phyloP scores from a whole-genome alignment of 73 alveolate species.

The Tetrahymena elliotti region DNA sequence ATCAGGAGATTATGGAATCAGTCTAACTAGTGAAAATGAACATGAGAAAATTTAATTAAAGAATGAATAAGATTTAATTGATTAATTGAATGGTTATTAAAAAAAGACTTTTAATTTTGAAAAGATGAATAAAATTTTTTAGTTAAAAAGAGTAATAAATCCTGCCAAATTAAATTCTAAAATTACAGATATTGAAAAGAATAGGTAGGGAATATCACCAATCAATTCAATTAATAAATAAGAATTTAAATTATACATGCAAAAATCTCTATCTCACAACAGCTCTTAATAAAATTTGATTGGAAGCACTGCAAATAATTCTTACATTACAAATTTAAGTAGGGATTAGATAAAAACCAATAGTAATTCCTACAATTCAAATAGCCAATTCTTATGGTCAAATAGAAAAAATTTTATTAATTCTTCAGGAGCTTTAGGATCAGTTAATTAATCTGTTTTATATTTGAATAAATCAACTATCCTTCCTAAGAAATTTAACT shows the following conservation, averaged over 20 bases:
- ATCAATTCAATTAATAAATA: neutral
- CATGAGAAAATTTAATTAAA: neutral
- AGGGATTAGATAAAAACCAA: neutral
- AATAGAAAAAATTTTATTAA: neutral
- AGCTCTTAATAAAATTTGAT: neutral
- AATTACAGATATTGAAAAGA: neutral
- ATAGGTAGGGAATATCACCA: neutral
- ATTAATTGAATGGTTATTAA: neutral
- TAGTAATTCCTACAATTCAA: neutral
- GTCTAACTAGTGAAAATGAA: neutral
- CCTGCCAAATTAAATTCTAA: neutral
- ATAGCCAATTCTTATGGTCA: neutral
- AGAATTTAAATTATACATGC: neutral
- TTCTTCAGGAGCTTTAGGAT: neutral
- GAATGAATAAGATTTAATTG: neutral
- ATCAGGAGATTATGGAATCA: neutral
- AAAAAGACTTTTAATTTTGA: neutral
- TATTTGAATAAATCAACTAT: neutral
- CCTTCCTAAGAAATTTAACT: neutral
- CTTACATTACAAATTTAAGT: neutral
- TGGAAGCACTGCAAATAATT: neutral
- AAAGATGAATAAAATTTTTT: neutral
- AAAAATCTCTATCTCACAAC: neutral
- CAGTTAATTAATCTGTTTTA: neutral
- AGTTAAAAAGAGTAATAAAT: neutral